These are phyloP conservation scores for Conoideocrella luteorostrata DNA, from an alignment of 2,329 filamentous ascomycete genomes.

Conservation along the genomic window DNA sequence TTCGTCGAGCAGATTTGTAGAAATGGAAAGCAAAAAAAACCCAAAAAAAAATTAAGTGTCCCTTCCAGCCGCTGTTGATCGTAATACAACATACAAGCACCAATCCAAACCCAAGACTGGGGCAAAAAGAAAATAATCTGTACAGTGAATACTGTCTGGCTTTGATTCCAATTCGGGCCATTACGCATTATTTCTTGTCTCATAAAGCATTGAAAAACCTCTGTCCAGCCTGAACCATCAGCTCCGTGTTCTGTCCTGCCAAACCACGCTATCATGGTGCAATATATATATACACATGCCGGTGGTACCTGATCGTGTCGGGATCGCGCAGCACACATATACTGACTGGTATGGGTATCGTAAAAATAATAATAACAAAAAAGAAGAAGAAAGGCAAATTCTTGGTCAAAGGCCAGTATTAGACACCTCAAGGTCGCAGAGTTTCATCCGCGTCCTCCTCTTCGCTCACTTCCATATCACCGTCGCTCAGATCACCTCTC, in stretches of 20 bases:
- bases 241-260: neutral
- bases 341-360: constrained; percentile 5
- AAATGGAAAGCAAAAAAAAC: too few relatives aligned
- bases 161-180: neutral
- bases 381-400: neutral
- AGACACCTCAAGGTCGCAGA: constrained; percentile 25
- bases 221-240: neutral
- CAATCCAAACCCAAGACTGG: neutral
- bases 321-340: neutral
- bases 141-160: neutral
- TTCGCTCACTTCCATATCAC: constrained; percentile 27
- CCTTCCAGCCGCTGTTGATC: too few relatives aligned
- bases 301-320: neutral
- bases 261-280: neutral
- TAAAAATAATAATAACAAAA: neutral
- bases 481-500: constrained; percentile 38
- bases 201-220: constrained; percentile 1
- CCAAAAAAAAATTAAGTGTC: too few relatives aligned
- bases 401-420: neutral
- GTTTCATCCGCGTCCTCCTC: constrained; percentile 30
- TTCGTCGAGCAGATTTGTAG: too few relatives aligned
- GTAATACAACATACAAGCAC: neutral
- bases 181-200: constrained; percentile 6
- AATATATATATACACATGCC: neutral
- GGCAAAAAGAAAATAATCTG: neutral